Evolutionary conservation across 177 flowering plant genomes (phyloP).

Genomic region (Vitis hybrid): DNA sequence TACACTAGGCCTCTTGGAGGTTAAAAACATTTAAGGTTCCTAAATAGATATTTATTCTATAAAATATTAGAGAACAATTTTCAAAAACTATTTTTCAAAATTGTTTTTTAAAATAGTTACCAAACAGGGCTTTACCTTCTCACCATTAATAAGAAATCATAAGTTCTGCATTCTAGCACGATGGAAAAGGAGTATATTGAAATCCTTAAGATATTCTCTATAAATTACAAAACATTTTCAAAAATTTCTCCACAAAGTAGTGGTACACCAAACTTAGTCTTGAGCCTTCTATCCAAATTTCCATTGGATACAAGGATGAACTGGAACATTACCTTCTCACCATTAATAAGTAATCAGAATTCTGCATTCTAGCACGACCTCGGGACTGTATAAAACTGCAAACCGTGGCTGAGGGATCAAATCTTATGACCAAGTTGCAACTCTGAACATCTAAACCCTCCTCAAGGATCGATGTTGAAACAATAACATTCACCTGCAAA

Average conservation of each 20-base stretch:
- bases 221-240: not conserved
- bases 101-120: no score
- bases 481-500: constrained; percentile 75
- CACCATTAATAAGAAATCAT: constrained; percentile 68
- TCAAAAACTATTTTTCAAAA: no score
- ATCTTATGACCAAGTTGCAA: constrained; percentile 88
- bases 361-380: constrained; percentile 89
- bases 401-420: constrained; percentile 69
- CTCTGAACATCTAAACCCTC: constrained; percentile 96
- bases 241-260: not conserved
- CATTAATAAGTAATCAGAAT: constrained; percentile 77
- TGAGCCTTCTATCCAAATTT: no score
- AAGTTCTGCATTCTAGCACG: constrained; percentile 89
- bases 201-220: not conserved
- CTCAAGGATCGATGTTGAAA: constrained; percentile 91
- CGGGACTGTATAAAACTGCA: constrained; percentile 95
- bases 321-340: constrained; percentile 52
- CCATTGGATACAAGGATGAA: not conserved
- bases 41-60: no score
- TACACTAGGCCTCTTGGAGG: no score
- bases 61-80: no score
- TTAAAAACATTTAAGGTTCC: no score
- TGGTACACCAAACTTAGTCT: no score
- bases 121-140: constrained; percentile 39
- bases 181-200: not conserved